A percentile compares a stretch with the other conserved stretches of the same genome.
These are phyloP conservation scores for Didymella segeticola DNA, from an alignment of 2,329 filamentous ascomycete genomes.

Conservation along the genomic window DNA sequence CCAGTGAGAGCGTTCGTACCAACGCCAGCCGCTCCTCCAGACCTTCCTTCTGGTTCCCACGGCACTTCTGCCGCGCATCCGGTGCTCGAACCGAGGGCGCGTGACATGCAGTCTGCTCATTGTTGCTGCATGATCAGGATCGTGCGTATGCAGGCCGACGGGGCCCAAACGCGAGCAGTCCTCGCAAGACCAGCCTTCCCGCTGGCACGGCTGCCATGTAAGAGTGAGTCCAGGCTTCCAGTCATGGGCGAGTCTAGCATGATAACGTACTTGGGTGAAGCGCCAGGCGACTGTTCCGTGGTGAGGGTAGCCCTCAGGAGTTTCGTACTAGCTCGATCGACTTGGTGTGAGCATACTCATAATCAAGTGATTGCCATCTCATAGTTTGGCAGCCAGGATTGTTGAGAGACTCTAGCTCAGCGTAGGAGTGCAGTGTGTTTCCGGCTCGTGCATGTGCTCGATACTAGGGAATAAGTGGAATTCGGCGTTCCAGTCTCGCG, in stretches of 20 bases:
- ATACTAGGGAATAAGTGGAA: conserved; percentile 30
- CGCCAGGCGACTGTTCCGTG: too few relatives aligned
- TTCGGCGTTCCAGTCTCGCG: conserved; percentile 43
- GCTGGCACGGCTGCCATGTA: background rate
- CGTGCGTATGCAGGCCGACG: background rate
- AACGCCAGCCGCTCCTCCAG: background rate
- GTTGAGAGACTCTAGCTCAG: background rate
- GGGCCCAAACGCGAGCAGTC: background rate
- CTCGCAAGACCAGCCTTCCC: background rate
- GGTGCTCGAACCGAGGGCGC: background rate
- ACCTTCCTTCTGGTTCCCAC: background rate
- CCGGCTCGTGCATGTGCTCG: conserved; percentile 12
- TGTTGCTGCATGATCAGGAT: background rate
- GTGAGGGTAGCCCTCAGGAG: too few relatives aligned
- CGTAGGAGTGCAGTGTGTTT: background rate
- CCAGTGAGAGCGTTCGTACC: conserved; percentile 1
- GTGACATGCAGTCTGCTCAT: background rate
- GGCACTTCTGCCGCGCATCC: background rate
- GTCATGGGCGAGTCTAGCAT: background rate
- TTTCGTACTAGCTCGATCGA: too few relatives aligned
- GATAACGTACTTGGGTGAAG: background rate
- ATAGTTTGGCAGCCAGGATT: too few relatives aligned
- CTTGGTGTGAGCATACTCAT: background rate
- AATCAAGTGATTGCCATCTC: too few relatives aligned
- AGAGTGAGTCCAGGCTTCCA: background rate